phyloP scores from a whole-genome alignment of 192 early-diverging fungal species.

The Phlyctochytrium planicorne region DNA sequence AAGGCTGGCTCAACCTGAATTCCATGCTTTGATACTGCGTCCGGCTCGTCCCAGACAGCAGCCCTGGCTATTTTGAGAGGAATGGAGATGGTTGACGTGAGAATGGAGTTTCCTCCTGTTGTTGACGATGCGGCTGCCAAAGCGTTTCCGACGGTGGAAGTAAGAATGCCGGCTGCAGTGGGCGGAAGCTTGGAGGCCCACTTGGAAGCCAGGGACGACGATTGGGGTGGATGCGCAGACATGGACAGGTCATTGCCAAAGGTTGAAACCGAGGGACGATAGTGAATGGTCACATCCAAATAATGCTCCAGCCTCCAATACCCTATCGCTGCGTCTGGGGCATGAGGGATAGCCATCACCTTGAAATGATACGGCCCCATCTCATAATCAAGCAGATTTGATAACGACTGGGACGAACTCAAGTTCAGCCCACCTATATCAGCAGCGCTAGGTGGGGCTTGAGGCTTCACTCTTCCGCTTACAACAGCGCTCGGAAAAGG shows the following conservation, averaged over 20 bases:
- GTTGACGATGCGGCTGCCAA: neutral
- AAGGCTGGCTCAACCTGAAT: constrained; percentile 3
- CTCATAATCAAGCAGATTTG: neutral
- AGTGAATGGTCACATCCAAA: constrained; percentile 1
- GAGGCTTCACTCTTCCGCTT: neutral
- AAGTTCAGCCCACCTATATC: neutral
- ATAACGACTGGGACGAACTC: neutral
- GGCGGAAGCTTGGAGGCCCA: neutral
- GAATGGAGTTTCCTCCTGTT: neutral
- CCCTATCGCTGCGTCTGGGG: neutral
- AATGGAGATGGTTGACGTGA: neutral
- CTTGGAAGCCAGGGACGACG: neutral
- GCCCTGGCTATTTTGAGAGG: neutral
- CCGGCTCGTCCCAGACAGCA: neutral
- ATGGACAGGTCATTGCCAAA: too few species aligned
- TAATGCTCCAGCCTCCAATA: constrained; percentile 7
- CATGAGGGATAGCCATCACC: neutral
- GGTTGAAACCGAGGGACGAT: neutral
- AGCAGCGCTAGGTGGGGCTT: neutral
- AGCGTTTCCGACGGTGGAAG: too few species aligned
- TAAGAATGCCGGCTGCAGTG: neutral
- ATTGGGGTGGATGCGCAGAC: too few species aligned
- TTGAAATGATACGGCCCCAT: neutral
- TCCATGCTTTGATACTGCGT: neutral
- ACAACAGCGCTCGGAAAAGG: neutral